These are phyloP conservation scores for Gossypium herbaceum DNA, from an alignment of 345 rosid genomes.

Conservation along the genomic window DNA sequence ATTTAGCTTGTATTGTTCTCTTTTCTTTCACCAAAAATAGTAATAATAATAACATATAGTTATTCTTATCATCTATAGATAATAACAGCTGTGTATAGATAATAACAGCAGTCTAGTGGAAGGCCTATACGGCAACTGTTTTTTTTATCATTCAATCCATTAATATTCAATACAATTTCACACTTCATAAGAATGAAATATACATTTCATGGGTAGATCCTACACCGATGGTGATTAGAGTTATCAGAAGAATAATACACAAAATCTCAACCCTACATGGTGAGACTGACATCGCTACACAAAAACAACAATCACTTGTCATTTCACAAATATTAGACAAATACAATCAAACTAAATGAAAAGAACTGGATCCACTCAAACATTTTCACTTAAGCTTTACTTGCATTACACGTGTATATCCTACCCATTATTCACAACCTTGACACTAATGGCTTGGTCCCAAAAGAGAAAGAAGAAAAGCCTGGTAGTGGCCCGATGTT, in stretches of 20 bases:
- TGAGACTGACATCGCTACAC: background rate
- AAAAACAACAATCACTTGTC: background rate
- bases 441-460: constrained; percentile 41
- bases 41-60: too few species aligned
- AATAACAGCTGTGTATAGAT: too few species aligned
- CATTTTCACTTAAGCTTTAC: background rate
- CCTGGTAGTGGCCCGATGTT: constrained; percentile 59
- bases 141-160: too few species aligned
- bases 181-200: too few species aligned
- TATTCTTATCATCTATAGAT: too few species aligned
- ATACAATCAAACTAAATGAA: background rate
- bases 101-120: background rate
- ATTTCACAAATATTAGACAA: background rate
- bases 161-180: too few species aligned
- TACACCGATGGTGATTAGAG: too few species aligned
- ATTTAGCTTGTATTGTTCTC: too few species aligned
- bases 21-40: too few species aligned
- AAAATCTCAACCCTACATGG: too few species aligned
- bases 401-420: background rate
- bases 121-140: background rate
- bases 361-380: background rate
- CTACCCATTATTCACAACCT: background rate
- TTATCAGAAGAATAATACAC: too few species aligned
- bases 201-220: too few species aligned
- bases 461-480: constrained; percentile 59